Conservation (phyloP, 1,284 basidiomycete species). For the Inonotus hispidus region DNA sequence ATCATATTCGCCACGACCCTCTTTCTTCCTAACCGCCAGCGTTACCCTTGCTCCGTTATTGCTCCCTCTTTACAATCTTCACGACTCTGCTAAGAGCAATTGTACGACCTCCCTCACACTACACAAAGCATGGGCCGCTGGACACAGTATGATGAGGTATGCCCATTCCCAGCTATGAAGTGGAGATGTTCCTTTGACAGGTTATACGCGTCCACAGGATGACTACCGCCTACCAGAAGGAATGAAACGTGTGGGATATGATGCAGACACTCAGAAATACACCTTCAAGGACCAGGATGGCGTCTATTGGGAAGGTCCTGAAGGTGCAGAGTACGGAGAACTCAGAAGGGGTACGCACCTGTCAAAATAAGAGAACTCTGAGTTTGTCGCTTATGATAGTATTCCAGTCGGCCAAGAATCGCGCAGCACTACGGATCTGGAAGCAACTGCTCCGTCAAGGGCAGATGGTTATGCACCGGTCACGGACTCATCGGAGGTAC, state of each 20-base stretch:
- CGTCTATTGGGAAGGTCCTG: constrained; percentile 33
- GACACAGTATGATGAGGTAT: constrained; percentile 19
- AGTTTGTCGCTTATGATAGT: not conserved
- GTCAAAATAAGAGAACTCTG: not conserved
- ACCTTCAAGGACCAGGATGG: constrained; percentile 32
- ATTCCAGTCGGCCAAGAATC: constrained; percentile 20
- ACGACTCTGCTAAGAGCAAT: not conserved
- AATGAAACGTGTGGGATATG: constrained; percentile 39
- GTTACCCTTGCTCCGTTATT: not conserved
- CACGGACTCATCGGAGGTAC: constrained; percentile 42
- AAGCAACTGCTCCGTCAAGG: constrained; percentile 42
- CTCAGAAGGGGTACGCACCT: constrained; percentile 31
- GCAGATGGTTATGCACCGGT: constrained; percentile 53
- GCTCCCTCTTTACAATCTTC: not conserved
- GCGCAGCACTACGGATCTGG: constrained; percentile 43
- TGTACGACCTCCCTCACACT: not conserved
- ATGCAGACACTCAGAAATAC: constrained; percentile 37
- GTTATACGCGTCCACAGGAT: constrained; percentile 26
- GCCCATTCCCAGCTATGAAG: not conserved
- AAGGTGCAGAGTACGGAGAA: constrained; percentile 33
- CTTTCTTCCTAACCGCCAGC: not conserved
- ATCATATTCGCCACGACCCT: not conserved
- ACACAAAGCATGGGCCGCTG: constrained; percentile 13
- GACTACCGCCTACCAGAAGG: constrained; percentile 37
- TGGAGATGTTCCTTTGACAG: not conserved